phyloP scores from a whole-genome alignment of 345 rosid species.

The Eucalyptus marginata region DNA sequence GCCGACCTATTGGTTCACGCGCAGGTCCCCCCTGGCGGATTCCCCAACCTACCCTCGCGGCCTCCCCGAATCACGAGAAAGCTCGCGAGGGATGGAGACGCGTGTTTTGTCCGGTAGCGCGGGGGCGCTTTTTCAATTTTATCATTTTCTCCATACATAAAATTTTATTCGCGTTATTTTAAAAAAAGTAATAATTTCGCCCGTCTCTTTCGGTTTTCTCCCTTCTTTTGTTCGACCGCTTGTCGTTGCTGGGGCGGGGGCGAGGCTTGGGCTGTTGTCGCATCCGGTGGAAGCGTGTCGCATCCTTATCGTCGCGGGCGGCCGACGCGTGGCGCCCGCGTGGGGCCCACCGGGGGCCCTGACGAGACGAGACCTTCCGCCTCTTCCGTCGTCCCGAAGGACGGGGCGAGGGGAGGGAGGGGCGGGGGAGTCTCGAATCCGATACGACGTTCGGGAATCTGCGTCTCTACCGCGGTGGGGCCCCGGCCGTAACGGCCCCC shows the following conservation, averaged over 20 bases:
- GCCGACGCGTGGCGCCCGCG: neutral
- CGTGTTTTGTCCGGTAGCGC: neutral
- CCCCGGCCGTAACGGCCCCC: neutral
- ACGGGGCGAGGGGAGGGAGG: neutral
- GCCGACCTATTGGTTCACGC: neutral
- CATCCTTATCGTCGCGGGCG: neutral
- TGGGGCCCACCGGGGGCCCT: neutral
- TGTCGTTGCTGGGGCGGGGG: neutral
- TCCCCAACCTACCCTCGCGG: neutral
- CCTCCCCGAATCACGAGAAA: neutral
- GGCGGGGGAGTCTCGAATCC: neutral
- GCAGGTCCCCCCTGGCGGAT: neutral
- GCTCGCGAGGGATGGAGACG: neutral
- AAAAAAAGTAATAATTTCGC: neutral
- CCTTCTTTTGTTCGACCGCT: neutral
- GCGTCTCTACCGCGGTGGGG: neutral
- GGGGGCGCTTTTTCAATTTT: neutral
- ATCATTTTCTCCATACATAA: neutral
- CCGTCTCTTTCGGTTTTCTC: neutral
- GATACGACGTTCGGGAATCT: constrained; percentile 2
- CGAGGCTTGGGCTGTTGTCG: neutral
- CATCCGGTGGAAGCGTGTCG: neutral
- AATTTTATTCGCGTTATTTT: neutral
- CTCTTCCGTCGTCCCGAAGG: too few relatives aligned
- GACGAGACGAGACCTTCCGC: neutral